These are phyloP conservation scores for Tricholoma furcatifolium DNA, from an alignment of 768 basidiomycete species.

Conservation along the genomic window DNA sequence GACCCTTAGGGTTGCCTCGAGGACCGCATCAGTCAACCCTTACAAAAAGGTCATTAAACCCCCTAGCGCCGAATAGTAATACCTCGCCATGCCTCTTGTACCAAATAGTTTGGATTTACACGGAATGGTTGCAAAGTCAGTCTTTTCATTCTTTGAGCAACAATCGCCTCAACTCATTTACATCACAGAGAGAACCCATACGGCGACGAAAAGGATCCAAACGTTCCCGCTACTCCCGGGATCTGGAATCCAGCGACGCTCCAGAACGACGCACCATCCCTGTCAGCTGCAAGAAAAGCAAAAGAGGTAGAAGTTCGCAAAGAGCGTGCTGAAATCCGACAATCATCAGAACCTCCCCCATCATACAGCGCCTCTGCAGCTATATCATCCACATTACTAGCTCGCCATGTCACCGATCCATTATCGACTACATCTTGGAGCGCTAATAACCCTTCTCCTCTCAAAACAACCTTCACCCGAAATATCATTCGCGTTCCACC, in stretches of 20 bases:
- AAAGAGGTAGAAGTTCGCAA: conserved; percentile 13
- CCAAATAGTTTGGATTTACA: conserved; percentile 67
- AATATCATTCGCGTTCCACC: conserved; percentile 68
- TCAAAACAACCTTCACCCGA: conserved; percentile 69
- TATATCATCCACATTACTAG: neutral
- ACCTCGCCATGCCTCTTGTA: conserved; percentile 55
- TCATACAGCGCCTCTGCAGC: neutral
- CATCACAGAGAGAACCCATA: conserved; percentile 32
- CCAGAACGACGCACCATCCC: conserved; percentile 25
- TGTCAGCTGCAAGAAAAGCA: conserved; percentile 8
- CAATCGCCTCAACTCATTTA: neutral
- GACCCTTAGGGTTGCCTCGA: neutral
- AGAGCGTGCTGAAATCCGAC: conserved; percentile 17
- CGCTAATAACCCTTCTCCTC: conserved; percentile 20
- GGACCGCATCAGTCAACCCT: conserved; percentile 42
- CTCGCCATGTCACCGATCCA: conserved; percentile 17
- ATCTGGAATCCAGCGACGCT: conserved; percentile 64
- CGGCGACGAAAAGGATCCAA: conserved; percentile 16
- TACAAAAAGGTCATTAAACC: conserved; percentile 63
- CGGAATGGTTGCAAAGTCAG: conserved; percentile 65
- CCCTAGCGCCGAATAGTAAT: conserved; percentile 64
- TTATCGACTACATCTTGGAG: conserved; percentile 3
- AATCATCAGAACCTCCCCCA: conserved; percentile 22
- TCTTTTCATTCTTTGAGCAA: conserved; percentile 12
- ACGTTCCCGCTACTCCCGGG: conserved; percentile 60